Evolutionary conservation across 2,329 filamentous ascomycete genomes (phyloP), one percentile per base, ranked within the genome.

Genomic region (Colletotrichum sp.): DNA sequence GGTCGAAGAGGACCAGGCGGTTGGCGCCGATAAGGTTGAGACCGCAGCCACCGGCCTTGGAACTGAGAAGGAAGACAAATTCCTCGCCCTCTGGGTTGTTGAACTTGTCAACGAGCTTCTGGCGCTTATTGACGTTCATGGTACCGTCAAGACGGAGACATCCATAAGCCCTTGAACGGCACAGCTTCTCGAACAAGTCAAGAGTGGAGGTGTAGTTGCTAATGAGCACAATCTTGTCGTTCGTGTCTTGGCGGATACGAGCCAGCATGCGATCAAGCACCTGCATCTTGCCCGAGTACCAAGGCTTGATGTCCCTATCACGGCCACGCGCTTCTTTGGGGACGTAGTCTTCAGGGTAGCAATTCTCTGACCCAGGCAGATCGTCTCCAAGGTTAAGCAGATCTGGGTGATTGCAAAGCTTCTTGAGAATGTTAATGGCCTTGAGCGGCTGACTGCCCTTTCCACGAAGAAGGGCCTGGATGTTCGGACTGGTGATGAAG

Each of bases 201-300:
- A 99, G 90, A 0, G 97, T 99, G 80, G 97, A 94, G 0, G 97
- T 99, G 85, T 99, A 99, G 82, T 99, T 99, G 85, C 95, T 98
- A 84, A 99, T 99, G 73, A 99, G 91, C 15, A 99, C 97, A 81
- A 99, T 99, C 85, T 99, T 99, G 90, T 99, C 97, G 81, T 98
- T 98, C 1, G 97, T 99, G 81, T 99, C 96, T 80, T 96, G 93
- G 18, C 95, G 95, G 79, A 99, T 99, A 32, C 96, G 94, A 38
- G 96, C 95, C 66, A 99, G 92, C 98, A 99, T 99, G 73, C 96
- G 93, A 82, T 98, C 97, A n/a, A 99, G 91, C 5, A 99, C 97
- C 81, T 95, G 93, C 96, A 99, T 98, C 85, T 99, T 99, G 65
- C 97, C 98, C 3, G 96, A 98, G 83, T 98, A 98, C 95, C 95